Percentiles rank a stretch among this genome's conserved stretches.
Conservation (phyloP, 2,329 filamentous ascomycete genomes). For the Scedosporium dehoogii region DNA sequence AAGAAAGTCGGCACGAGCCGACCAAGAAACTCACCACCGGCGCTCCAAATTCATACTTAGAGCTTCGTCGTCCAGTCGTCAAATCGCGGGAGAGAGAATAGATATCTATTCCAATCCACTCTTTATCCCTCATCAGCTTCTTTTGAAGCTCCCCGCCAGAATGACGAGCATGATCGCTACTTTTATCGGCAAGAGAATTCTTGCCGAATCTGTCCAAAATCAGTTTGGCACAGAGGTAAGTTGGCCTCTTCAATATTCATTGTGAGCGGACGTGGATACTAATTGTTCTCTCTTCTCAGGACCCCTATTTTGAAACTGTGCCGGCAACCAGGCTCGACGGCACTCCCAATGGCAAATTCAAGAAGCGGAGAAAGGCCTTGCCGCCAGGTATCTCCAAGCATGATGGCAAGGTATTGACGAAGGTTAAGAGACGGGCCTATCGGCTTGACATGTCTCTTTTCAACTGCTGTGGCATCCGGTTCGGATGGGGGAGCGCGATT, state of each 20-base stretch:
- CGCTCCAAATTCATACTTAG: background rate
- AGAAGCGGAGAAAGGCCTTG: constrained; percentile 76
- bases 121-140: background rate
- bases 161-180: constrained; percentile 48
- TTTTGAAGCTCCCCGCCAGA: background rate
- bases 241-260: background rate
- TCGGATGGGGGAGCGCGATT: constrained; percentile 85
- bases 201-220: constrained; percentile 46
- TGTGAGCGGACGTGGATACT: background rate
- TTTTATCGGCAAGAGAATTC: constrained; percentile 43
- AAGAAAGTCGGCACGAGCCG: too few species aligned
- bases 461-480: constrained; percentile 68
- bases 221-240: constrained; percentile 48
- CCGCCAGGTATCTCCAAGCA: constrained; percentile 74
- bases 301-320: constrained; percentile 82
- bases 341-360: constrained; percentile 58
- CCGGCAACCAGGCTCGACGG: constrained; percentile 61
- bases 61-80: background rate
- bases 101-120: background rate
- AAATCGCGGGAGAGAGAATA: background rate
- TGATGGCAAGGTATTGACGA: constrained; percentile 73
- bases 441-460: constrained; percentile 77
- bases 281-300: constrained; percentile 37
- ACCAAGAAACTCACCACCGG: too few species aligned
- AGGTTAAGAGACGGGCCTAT: constrained; percentile 78